phyloP scores from a whole-genome alignment of 2,329 filamentous ascomycete genomes.

The Cadophora sp. region DNA sequence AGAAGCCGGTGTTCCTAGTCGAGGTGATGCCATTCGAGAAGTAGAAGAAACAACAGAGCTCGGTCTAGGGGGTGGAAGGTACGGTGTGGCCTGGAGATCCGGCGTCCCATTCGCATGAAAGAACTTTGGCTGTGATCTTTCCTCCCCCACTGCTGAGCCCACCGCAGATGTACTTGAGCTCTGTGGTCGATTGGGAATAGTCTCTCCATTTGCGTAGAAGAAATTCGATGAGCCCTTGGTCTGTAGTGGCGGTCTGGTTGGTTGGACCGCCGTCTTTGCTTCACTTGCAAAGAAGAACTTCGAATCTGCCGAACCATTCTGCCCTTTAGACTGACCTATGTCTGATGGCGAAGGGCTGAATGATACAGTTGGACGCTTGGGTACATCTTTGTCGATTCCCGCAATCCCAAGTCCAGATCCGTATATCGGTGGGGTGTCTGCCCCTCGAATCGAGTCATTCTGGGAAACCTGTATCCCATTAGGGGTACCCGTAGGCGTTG shows the following conservation, averaged over 20 bases:
- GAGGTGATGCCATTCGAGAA: slow-evolving; percentile 52
- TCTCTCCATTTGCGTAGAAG: slow-evolving; percentile 57
- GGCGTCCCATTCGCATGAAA: slow-evolving; percentile 75
- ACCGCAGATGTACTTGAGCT: slow-evolving; percentile 40
- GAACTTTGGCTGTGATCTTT: slow-evolving; percentile 63
- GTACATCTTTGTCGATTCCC: slow-evolving; percentile 39
- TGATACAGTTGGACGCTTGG: slow-evolving; percentile 46
- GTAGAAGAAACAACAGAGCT: slow-evolving; percentile 55
- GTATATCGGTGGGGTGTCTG: slow-evolving; percentile 42
- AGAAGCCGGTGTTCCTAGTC: slow-evolving; percentile 46
- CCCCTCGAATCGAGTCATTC: slow-evolving; percentile 44
- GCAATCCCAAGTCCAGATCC: slow-evolving; percentile 37
- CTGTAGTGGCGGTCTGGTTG: slow-evolving; percentile 34
- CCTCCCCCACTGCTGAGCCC: slow-evolving; percentile 42
- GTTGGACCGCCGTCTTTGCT: slow-evolving; percentile 55
- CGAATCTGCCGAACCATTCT: slow-evolving; percentile 50
- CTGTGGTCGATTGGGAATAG: slow-evolving; percentile 45
- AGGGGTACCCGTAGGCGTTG: slow-evolving; percentile 70
- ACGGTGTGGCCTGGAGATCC: slow-evolving; percentile 52
- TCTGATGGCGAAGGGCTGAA: slow-evolving; percentile 52
- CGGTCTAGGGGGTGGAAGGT: slow-evolving; percentile 50
- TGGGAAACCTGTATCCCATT: slow-evolving; percentile 48
- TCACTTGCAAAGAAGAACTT: slow-evolving; percentile 96
- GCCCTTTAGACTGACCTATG: slow-evolving; percentile 39
- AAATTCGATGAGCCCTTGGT: slow-evolving; percentile 50